Evolutionary conservation across 108 stramenopile species (phyloP).

Genomic region (Nitzschia palea): DNA sequence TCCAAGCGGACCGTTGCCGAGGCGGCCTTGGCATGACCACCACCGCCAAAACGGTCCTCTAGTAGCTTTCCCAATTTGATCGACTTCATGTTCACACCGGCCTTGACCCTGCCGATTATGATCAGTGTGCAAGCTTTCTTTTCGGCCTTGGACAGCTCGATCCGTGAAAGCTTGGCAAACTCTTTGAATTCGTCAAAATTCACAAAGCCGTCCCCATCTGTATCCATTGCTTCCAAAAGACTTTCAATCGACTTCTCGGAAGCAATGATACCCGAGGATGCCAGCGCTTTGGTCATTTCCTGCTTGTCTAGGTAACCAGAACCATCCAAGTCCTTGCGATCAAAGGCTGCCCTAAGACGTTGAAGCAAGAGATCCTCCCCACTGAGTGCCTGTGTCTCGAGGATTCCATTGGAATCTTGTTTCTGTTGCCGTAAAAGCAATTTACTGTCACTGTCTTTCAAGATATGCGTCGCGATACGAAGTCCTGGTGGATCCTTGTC

Average conservation of each 20-base stretch:
- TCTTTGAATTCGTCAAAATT: slow-evolving; percentile 79
- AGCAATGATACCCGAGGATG: slow-evolving; percentile 54
- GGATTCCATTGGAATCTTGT: slow-evolving; percentile 13
- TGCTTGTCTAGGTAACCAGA: slow-evolving; percentile 69
- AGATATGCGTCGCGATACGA: slow-evolving; percentile 17
- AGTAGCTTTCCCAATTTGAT: slow-evolving; percentile 83
- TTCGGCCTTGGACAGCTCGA: slow-evolving; percentile 9
- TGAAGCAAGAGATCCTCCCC: slow-evolving; percentile 49
- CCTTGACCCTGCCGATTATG: slow-evolving; percentile 83
- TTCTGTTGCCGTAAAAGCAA: slow-evolving; percentile 9
- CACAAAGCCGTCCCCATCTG: slow-evolving; percentile 69
- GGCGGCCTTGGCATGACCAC: slow-evolving; percentile 87
- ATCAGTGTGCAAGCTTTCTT: slow-evolving; percentile 65
- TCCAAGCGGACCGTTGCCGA: slow-evolving; percentile 77
- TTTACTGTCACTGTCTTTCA: not conserved
- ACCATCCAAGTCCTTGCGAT: slow-evolving; percentile 65
- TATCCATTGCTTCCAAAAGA: slow-evolving; percentile 64
- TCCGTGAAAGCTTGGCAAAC: slow-evolving; percentile 42
- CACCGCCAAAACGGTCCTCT: slow-evolving; percentile 76
- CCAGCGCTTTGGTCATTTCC: slow-evolving; percentile 63
- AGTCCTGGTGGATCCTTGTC: slow-evolving; percentile 17
- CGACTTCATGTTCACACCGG: slow-evolving; percentile 74
- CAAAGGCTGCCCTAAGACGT: slow-evolving; percentile 74
- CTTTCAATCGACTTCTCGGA: slow-evolving; percentile 40
- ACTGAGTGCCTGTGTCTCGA: slow-evolving; percentile 57